Conservation (phyloP, 2,329 filamentous ascomycete species). For the Hypoxylon sp. region DNA sequence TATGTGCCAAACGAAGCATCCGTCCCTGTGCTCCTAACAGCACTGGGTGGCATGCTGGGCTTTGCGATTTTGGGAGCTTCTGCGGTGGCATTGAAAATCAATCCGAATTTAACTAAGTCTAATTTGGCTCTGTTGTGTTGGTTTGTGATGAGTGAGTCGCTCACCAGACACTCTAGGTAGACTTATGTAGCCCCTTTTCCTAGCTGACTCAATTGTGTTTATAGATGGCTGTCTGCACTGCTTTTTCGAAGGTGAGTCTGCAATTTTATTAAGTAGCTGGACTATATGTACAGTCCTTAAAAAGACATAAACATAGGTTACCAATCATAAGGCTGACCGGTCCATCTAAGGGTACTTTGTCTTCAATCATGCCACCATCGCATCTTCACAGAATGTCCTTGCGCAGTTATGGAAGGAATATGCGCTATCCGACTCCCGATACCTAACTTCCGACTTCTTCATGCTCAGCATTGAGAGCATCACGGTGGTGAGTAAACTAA, state of each 20-base stretch:
- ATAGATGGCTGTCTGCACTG: conserved; percentile 79
- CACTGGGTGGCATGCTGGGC: conserved; percentile 58
- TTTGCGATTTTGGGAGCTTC: conserved; percentile 56
- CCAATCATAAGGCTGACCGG: neutral
- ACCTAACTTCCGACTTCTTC: conserved; percentile 84
- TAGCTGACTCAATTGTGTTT: conserved; percentile 27
- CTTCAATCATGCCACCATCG: conserved; percentile 75
- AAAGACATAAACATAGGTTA: neutral
- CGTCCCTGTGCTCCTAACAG: conserved; percentile 57
- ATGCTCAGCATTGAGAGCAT: conserved; percentile 90
- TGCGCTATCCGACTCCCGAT: conserved; percentile 86
- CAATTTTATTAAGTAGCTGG: neutral
- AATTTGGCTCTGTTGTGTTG: conserved; percentile 65
- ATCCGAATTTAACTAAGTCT: conserved; percentile 54
- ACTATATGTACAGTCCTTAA: neutral
- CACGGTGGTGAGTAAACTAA: conserved; percentile 74
- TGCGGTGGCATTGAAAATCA: conserved; percentile 52
- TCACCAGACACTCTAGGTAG: neutral
- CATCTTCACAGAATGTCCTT: conserved; percentile 78
- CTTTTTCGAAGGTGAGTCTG: conserved; percentile 79
- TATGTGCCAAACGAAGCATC: conserved; percentile 63
- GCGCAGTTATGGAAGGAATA: conserved; percentile 97
- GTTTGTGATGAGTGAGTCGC: conserved; percentile 68
- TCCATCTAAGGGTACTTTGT: conserved; percentile 77
- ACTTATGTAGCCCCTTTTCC: conserved; percentile 4